Evolutionary conservation across 2,329 filamentous ascomycete species (phyloP).

Genomic region (Paecilomyces variotii): DNA sequence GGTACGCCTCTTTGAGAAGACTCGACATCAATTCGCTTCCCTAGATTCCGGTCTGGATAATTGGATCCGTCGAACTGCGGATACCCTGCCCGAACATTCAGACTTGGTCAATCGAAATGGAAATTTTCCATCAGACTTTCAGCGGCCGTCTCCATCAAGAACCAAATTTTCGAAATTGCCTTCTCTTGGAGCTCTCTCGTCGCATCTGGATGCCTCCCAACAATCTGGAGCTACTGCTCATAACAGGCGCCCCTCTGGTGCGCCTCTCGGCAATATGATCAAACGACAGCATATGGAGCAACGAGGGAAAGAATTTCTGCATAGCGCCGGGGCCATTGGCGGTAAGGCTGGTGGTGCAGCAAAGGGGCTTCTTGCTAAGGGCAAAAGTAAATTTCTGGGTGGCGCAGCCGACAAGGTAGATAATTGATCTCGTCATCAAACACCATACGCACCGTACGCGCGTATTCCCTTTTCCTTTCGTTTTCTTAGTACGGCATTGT

Average conservation of each 20-base stretch:
- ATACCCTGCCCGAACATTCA: constrained; percentile 46
- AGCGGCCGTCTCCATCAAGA: constrained; percentile 23
- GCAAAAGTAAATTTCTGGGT: constrained; percentile 70
- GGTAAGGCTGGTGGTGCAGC: constrained; percentile 70
- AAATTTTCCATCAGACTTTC: constrained; percentile 19
- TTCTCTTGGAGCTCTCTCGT: constrained; percentile 22
- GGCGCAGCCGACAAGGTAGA: constrained; percentile 78
- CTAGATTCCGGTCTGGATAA: constrained; percentile 66
- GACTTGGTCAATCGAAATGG: constrained; percentile 34
- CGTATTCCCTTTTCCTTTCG: constrained; percentile 5
- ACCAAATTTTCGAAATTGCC: constrained; percentile 36
- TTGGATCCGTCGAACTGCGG: constrained; percentile 47
- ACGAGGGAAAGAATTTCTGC: constrained; percentile 82
- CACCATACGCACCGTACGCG: constrained; percentile 3
- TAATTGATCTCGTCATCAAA: constrained; percentile 49
- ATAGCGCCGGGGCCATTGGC: constrained; percentile 65
- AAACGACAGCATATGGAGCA: constrained; percentile 61
- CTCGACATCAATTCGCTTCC: constrained; percentile 60
- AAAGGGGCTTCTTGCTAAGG: constrained; percentile 85
- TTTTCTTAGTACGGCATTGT: constrained; percentile 2
- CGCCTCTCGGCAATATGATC: constrained; percentile 30
- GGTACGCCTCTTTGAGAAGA: constrained; percentile 65
- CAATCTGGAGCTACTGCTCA: constrained; percentile 23
- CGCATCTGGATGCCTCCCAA: constrained; percentile 22
- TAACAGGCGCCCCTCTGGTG: constrained; percentile 27